Conservation (phyloP, 371 early-diverging fungal genomes). For the Mortierella sp. region DNA sequence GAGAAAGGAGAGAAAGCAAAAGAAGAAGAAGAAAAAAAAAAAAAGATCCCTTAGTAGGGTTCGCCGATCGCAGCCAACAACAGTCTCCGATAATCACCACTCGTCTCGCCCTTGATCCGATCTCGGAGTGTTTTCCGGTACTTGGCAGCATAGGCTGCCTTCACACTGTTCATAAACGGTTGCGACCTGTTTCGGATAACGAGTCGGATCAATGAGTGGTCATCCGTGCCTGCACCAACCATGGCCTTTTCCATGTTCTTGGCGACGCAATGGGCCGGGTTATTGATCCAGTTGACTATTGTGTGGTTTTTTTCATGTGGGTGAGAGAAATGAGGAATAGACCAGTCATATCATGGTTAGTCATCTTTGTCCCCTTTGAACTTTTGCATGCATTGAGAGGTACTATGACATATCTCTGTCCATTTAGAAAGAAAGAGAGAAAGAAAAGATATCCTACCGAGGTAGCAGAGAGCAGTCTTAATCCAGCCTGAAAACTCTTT, state of each 20-base stretch:
- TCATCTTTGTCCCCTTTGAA: no score
- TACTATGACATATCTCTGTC: not conserved
- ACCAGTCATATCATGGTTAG: not conserved
- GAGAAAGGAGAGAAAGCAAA: conserved; percentile 3
- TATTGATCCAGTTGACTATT: conserved; percentile 40
- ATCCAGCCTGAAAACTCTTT: conserved; percentile 63
- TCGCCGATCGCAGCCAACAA: conserved; percentile 33
- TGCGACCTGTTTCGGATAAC: conserved; percentile 58
- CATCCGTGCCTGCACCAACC: conserved; percentile 63
- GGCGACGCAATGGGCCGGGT: conserved; percentile 56
- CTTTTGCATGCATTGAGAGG: not conserved
- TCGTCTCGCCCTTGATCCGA: conserved; percentile 54
- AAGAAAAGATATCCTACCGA: conserved; percentile 42
- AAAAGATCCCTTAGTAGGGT: conserved; percentile 3
- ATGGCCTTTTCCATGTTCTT: conserved; percentile 60
- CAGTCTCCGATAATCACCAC: conserved; percentile 31
- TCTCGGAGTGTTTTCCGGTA: conserved; percentile 56
- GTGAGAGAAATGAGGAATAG: not conserved
- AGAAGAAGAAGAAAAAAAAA: not conserved
- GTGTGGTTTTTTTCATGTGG: not conserved
- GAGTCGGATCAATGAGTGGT: conserved; percentile 56
- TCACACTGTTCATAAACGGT: conserved; percentile 55
- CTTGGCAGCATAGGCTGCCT: conserved; percentile 54
- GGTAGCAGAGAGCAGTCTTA: conserved; percentile 52
- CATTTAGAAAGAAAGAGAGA: not conserved